phyloP scores from a whole-genome alignment of 371 early-diverging fungal genomes.

The Apophysomyces ossiformis region DNA sequence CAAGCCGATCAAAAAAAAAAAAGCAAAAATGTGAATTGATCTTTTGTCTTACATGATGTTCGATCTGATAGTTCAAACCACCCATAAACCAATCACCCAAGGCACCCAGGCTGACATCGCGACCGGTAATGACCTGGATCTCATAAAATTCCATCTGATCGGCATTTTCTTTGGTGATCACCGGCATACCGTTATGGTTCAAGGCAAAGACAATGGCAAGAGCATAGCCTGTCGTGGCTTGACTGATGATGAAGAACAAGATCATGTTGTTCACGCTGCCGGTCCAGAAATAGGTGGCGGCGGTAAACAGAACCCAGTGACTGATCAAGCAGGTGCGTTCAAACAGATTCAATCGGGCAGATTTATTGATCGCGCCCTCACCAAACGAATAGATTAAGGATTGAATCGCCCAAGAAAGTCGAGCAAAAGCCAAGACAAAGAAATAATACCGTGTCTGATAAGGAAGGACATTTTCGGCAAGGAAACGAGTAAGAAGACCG shows the following conservation, averaged over 20 bases:
- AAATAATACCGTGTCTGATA: conserved; percentile 83
- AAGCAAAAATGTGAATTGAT: background rate
- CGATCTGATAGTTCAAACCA: conserved; percentile 86
- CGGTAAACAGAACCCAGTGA: conserved; percentile 78
- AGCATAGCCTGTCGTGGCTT: conserved; percentile 78
- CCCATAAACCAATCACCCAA: conserved; percentile 86
- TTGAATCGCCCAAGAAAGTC: conserved; percentile 78
- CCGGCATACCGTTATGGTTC: conserved; percentile 92
- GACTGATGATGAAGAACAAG: conserved; percentile 70
- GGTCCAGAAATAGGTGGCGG: conserved; percentile 58
- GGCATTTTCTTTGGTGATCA: conserved; percentile 74
- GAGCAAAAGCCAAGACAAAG: conserved; percentile 81
- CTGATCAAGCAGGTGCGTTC: conserved; percentile 64
- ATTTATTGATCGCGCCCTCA: conserved; percentile 59
- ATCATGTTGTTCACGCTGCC: conserved; percentile 59
- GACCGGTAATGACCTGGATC: conserved; percentile 80
- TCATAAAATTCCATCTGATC: conserved; percentile 77
- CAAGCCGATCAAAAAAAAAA: background rate
- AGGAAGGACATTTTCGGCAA: conserved; percentile 61
- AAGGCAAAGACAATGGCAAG: conserved; percentile 83
- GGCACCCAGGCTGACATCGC: conserved; percentile 69
- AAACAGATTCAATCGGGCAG: conserved; percentile 49
- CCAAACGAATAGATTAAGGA: conserved; percentile 67
- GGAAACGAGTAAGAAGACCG: conserved; percentile 61
- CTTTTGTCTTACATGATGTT: conserved; percentile 64